Conservation (phyloP, 495 filamentous ascomycete species). For the Polyplosphaeria fusca region DNA sequence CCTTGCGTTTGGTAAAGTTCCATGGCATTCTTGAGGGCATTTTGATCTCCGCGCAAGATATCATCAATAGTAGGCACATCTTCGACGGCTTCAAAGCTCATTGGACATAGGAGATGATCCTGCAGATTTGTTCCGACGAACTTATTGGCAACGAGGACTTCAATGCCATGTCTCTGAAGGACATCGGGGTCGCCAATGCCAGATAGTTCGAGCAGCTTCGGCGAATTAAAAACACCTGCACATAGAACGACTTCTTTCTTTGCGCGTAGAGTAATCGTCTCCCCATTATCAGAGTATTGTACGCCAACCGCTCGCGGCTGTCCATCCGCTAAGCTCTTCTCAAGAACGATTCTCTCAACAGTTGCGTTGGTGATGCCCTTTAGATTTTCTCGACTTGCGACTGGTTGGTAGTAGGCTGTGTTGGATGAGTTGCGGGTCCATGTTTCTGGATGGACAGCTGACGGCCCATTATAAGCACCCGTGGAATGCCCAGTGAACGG, state of each 20-base stretch:
- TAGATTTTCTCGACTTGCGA: not conserved
- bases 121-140: conserved; percentile 27
- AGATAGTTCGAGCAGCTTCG: conserved; percentile 23
- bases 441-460: conserved; percentile 2
- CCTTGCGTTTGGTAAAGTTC: conserved; percentile 3
- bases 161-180: conserved; percentile 3
- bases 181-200: conserved; percentile 25
- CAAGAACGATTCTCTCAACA: not conserved
- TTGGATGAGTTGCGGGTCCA: conserved; percentile 6
- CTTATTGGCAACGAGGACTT: conserved; percentile 3
- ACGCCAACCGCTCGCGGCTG: not conserved
- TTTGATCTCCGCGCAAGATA: conserved; percentile 2
- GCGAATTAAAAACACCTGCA: conserved; percentile 14
- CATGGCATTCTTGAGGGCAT: conserved; percentile 7
- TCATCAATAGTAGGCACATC: conserved; percentile 7
- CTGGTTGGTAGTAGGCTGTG: conserved; percentile 7
- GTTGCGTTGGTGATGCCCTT: not conserved
- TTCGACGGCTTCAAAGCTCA: conserved; percentile 19
- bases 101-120: conserved; percentile 18
- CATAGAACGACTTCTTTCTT: conserved; percentile 26
- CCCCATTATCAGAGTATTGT: not conserved
- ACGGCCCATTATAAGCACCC: conserved; percentile 6
- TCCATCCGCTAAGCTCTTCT: not conserved
- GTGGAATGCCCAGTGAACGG: conserved; percentile 12
- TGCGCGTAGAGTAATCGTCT: not conserved